These are phyloP conservation scores for Penicillium sp. DNA, from an alignment of 2,329 filamentous ascomycete genomes.

Conservation along the genomic window DNA sequence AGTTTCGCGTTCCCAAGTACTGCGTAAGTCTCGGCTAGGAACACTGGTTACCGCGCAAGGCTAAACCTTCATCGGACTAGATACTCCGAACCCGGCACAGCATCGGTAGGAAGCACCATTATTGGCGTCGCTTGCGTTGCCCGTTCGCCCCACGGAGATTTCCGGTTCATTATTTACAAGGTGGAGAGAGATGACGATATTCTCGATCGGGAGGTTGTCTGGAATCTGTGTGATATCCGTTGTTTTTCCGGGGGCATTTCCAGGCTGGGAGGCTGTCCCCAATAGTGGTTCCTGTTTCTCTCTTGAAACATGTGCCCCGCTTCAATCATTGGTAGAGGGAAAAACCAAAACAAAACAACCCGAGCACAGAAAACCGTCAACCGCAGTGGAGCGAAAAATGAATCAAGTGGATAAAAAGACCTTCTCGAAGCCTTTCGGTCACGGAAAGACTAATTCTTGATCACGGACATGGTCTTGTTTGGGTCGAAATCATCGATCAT, in stretches of 20 bases:
- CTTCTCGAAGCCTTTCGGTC: constrained; percentile 16
- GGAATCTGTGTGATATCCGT: not conserved
- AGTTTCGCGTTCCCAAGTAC: constrained; percentile 6
- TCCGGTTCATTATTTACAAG: constrained; percentile 24
- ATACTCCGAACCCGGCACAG: constrained; percentile 7
- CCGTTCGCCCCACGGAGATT: constrained; percentile 18
- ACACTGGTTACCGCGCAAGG: constrained; percentile 14
- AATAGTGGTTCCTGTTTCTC: not conserved
- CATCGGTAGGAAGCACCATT: constrained; percentile 19
- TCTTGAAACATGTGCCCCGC: constrained; percentile 2
- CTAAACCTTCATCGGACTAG: constrained; percentile 14
- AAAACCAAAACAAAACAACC: constrained; percentile 2
- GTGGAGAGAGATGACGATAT: constrained; percentile 25
- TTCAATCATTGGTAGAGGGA: not conserved
- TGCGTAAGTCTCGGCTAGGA: not conserved
- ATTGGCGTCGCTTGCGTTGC: constrained; percentile 9
- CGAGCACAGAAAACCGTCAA: not conserved
- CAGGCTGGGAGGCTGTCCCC: not conserved
- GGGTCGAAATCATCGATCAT: not conserved
- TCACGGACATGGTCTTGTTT: not conserved
- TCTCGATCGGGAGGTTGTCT: constrained; percentile 11
- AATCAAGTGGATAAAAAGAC: constrained; percentile 20
- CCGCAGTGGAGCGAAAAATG: constrained; percentile 8
- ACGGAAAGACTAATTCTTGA: not conserved
- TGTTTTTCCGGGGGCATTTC: not conserved